Base-by-base conservation (phyloP, 2,329 filamentous ascomycete species). In the Aspergillus puulaauensis region DNA sequence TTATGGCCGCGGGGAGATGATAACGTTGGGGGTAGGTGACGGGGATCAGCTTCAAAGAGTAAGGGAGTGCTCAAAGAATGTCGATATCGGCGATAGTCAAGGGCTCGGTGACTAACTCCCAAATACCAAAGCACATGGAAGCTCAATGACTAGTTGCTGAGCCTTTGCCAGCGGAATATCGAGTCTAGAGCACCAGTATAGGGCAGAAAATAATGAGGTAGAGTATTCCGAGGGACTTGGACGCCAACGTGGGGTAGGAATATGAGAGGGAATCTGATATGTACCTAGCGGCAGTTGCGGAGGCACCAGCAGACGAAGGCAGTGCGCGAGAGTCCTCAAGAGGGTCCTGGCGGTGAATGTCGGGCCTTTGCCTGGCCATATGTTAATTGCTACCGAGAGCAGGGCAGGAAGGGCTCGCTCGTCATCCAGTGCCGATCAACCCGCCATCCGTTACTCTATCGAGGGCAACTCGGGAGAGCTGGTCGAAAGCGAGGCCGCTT, bases 361-460 rank as follows among this genome's bases (percentile, higher is more conserved):
- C 72, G 69, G 73, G 71, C 73, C 71, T 75, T 75, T 73, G 75
- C 68, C 74, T 77, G 73, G 75, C 76, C 77, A 79, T 79, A 77
- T 73, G 75, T 77, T 72, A 67, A 67, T 67, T 66, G 70, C 61
- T 70, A 68, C 59, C 50, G 60, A 65, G 66, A 67, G 65, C 64
- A 68, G 49, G 64, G 67, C 69, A 63, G 59, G 57, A 68, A 64
- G 60, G 62, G 67, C 61, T 68, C 68, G 67, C 64, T 72, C 62
- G 66, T 70, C 58, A 63, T 64, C 68, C 63, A 59, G 65, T 59
- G 67, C 72, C 68, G 67, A 68, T 73, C 68, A 76, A 74, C 70
- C 73, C 71, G 76, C 77, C 77, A 79, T 79, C 68, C 74, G 74
- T 69, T 58, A 65, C 65, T 68, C 52, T 51, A 24, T 47, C 33